Evolutionary conservation across 805 yeast genomes (phyloP).

Genomic region (Teunomyces tritomae): DNA sequence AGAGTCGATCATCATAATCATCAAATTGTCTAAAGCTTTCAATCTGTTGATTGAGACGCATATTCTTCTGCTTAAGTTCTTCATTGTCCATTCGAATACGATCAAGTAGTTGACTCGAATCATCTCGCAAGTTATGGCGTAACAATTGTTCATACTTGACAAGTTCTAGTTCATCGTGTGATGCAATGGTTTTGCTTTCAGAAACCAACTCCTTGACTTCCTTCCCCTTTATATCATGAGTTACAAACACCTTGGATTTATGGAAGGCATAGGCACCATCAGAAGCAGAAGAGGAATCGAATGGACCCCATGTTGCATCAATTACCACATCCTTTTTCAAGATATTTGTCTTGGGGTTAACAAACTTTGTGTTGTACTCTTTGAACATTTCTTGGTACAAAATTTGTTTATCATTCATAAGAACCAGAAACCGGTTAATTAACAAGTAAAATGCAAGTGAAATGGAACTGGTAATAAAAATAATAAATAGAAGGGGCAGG

Average conservation of each 20-base stretch:
- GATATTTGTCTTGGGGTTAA: slow-evolving; percentile 54
- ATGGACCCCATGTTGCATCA: slow-evolving; percentile 50
- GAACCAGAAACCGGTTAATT: slow-evolving; percentile 45
- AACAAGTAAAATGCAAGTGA: slow-evolving; percentile 29
- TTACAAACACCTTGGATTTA: slow-evolving; percentile 45
- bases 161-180: slow-evolving; percentile 4
- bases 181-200: slow-evolving; percentile 6
- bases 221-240: slow-evolving; percentile 48
- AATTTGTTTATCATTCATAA: slow-evolving; percentile 57
- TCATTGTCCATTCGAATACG: slow-evolving; percentile 11
- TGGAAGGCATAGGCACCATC: slow-evolving; percentile 25
- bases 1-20: slow-evolving; percentile 5
- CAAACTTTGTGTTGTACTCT: slow-evolving; percentile 63
- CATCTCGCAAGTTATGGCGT: slow-evolving; percentile 7
- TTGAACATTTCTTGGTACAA: slow-evolving; percentile 57
- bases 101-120: slow-evolving; percentile 10
- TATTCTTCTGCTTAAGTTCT: slow-evolving; percentile 8
- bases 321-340: slow-evolving; percentile 57
- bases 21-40: slow-evolving; percentile 5
- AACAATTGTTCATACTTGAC: slow-evolving; percentile 6
- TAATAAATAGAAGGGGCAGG: slow-evolving; percentile 7
- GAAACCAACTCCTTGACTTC: slow-evolving; percentile 17
- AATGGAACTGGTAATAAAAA: slow-evolving; percentile 18
- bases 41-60: slow-evolving; percentile 9
- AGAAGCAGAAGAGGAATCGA: slow-evolving; percentile 15